Percentiles rank a stretch among this genome's conserved stretches.
phyloP scores from a whole-genome alignment of 2,329 filamentous ascomycete genomes.

The Paracorniculantispora psalliotae region DNA sequence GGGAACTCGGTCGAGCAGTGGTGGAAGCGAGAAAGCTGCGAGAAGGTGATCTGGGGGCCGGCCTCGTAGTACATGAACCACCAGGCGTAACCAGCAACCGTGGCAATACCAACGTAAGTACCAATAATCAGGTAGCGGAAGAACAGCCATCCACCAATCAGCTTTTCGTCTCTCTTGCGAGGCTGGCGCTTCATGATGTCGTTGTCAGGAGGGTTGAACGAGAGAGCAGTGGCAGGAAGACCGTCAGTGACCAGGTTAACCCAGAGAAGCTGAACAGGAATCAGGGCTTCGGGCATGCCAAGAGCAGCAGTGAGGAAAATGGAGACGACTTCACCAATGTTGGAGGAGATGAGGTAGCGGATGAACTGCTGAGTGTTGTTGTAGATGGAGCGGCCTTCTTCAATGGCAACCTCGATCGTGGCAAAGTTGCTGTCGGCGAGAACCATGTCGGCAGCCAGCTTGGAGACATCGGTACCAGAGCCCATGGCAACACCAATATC shows the following conservation, averaged over 20 bases:
- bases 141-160: conserved; percentile 94
- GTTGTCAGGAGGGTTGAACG: conserved; percentile 97
- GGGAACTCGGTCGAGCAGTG: conserved; percentile 81
- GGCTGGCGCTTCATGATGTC: conserved; percentile 95
- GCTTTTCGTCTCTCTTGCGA: conserved; percentile 83
- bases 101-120: conserved; percentile 89
- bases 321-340: conserved; percentile 97
- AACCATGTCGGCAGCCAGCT: conserved; percentile 96
- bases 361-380: conserved; percentile 99
- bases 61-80: conserved; percentile 96
- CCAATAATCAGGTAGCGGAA: conserved; percentile 97
- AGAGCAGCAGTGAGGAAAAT: conserved; percentile 96
- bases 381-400: conserved; percentile 97
- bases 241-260: conserved; percentile 98
- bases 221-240: conserved; percentile 89
- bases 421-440: conserved; percentile 98
- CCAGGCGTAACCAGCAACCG: conserved; percentile 97
- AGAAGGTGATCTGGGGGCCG: conserved; percentile 88
- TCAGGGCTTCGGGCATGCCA: conserved; percentile 95
- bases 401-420: conserved; percentile 91
- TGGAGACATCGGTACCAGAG: conserved; percentile 93
- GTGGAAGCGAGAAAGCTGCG: conserved; percentile 89
- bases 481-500: conserved; percentile 99
- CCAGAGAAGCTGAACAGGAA: conserved; percentile 96
- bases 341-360: conserved; percentile 96